A percentile compares a stretch with the other conserved stretches of the same genome.
Conservation (phyloP, 2,329 filamentous ascomycete genomes). For the Aureobasidium musti region DNA sequence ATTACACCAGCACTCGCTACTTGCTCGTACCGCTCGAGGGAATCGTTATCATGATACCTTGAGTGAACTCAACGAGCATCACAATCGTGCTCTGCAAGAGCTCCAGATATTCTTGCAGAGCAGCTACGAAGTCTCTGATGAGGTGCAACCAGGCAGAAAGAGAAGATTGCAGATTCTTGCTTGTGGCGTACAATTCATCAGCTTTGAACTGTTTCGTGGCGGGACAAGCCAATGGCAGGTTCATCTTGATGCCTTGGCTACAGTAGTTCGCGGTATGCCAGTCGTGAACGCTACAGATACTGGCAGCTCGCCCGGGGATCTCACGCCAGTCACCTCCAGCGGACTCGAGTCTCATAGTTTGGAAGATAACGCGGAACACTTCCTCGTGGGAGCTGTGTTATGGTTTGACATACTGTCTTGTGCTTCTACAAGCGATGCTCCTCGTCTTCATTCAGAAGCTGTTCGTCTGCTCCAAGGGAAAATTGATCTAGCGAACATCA, state of each 20-base stretch:
- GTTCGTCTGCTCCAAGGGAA: not conserved
- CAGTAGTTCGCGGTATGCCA: slow-evolving; percentile 1
- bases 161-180: slow-evolving; percentile 25
- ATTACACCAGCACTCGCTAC: slow-evolving; percentile 27
- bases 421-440: slow-evolving; percentile 13
- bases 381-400: slow-evolving; percentile 19
- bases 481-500: slow-evolving; percentile 25
- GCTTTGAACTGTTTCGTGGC: slow-evolving; percentile 28
- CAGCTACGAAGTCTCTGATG: slow-evolving; percentile 20
- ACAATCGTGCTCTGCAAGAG: slow-evolving; percentile 28
- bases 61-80: slow-evolving; percentile 26
- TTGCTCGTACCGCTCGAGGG: not conserved
- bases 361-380: slow-evolving; percentile 25
- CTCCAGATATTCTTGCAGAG: slow-evolving; percentile 28
- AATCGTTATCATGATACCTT: slow-evolving; percentile 14
- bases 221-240: slow-evolving; percentile 27
- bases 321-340: not conserved
- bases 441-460: not conserved
- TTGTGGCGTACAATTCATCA: slow-evolving; percentile 28
- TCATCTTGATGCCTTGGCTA: slow-evolving; percentile 21
- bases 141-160: not conserved
- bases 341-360: not conserved
- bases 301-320: not conserved
- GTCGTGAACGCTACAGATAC: not conserved
- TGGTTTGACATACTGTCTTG: slow-evolving; percentile 28